Evolutionary conservation across 2,329 filamentous ascomycete species (phyloP).

Genomic region (Zarea fungicola): DNA sequence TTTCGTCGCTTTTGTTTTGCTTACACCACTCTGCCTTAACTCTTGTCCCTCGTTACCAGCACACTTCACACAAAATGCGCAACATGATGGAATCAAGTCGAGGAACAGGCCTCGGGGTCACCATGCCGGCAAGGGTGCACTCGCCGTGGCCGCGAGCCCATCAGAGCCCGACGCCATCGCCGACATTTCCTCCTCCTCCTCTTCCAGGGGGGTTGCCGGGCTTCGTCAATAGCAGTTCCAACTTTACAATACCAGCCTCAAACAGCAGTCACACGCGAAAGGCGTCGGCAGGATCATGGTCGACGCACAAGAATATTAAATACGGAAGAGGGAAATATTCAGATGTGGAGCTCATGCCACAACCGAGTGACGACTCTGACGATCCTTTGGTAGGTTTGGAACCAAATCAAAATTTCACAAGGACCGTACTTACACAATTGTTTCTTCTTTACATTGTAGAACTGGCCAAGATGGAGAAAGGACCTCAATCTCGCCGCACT

Average conservation of each 20-base stretch:
- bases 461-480: slow-evolving; percentile 52
- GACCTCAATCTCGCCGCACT: slow-evolving; percentile 43
- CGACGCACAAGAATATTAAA: slow-evolving; percentile 33
- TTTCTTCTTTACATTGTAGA: slow-evolving; percentile 32
- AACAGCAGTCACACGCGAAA: slow-evolving; percentile 10
- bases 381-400: slow-evolving; percentile 46
- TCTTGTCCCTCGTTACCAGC: neutral
- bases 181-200: neutral
- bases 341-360: slow-evolving; percentile 45
- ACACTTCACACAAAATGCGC: neutral
- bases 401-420: neutral
- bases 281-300: slow-evolving; percentile 14
- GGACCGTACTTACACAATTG: neutral
- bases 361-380: slow-evolving; percentile 48
- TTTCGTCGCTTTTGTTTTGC: neutral
- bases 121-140: neutral
- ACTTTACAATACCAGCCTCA: neutral
- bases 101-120: neutral
- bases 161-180: neutral
- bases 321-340: slow-evolving; percentile 41
- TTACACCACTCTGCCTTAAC: neutral
- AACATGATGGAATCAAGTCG: neutral
- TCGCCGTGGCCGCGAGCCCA: slow-evolving; percentile 2
- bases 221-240: slow-evolving; percentile 7
- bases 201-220: neutral